Evolutionary conservation across 352 stramenopile species (phyloP).

Genomic region (Albugo laibachii): DNA sequence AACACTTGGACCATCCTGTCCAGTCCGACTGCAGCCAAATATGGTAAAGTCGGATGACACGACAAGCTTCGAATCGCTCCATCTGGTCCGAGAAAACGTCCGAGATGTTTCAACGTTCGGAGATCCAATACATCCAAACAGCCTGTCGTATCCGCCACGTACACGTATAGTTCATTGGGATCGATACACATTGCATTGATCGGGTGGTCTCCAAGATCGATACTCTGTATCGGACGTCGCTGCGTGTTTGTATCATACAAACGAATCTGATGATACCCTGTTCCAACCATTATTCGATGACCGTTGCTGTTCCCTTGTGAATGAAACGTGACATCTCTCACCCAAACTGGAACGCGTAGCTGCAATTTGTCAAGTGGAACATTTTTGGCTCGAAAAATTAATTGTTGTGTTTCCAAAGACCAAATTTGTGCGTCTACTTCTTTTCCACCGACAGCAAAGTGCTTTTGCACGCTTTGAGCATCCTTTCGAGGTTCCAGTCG

Average conservation of each 20-base stretch:
- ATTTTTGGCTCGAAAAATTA: conserved; percentile 73
- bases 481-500: conserved; percentile 15
- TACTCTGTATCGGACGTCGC: conserved; percentile 37
- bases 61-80: conserved; percentile 81
- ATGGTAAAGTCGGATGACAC: conserved; percentile 77
- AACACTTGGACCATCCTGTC: conserved; percentile 91
- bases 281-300: conserved; percentile 53
- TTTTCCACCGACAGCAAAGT: conserved; percentile 41
- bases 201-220: conserved; percentile 52
- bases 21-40: conserved; percentile 79
- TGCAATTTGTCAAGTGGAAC: conserved; percentile 73
- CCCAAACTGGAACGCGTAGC: conserved; percentile 78
- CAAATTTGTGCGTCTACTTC: conserved; percentile 65
- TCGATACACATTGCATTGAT: conserved; percentile 51
- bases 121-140: conserved; percentile 81
- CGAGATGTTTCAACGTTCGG: conserved; percentile 67
- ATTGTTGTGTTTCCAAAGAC: conserved; percentile 59
- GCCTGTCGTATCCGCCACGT: conserved; percentile 78
- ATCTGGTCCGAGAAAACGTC: conserved; percentile 72
- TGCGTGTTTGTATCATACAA: conserved; percentile 81
- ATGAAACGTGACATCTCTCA: conserved; percentile 59
- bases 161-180: conserved; percentile 55
- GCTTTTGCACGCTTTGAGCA: neutral
- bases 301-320: conserved; percentile 36
- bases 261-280: conserved; percentile 53